Percentiles rank a stretch among this genome's conserved stretches.
phyloP scores from a whole-genome alignment of 1,139 yeast species.

The Suhomyces wounanorum region DNA sequence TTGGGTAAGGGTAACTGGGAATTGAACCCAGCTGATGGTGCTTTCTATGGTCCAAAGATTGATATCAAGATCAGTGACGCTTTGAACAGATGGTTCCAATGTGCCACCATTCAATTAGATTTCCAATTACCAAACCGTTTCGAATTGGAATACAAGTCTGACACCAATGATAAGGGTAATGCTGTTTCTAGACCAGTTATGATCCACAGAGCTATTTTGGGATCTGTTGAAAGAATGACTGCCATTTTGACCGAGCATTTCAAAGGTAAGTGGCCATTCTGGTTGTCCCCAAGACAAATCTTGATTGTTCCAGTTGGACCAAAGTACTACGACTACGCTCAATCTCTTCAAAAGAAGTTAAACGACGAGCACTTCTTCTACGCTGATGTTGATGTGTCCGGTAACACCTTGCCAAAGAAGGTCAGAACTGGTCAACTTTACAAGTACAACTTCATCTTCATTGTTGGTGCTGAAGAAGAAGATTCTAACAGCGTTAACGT shows the following conservation, averaged over 20 bases:
- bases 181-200: constrained; percentile 75
- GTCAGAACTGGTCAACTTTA: constrained; percentile 92
- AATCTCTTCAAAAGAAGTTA: constrained; percentile 68
- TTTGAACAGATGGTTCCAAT: constrained; percentile 91
- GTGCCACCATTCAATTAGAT: constrained; percentile 97
- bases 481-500: constrained; percentile 76
- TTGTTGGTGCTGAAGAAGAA: constrained; percentile 95
- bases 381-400: constrained; percentile 89
- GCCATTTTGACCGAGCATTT: constrained; percentile 95
- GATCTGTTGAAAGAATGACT: constrained; percentile 97
- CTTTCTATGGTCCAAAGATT: constrained; percentile 98
- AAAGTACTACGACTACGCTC: constrained; percentile 86
- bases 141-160: constrained; percentile 81
- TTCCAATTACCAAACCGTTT: constrained; percentile 95
- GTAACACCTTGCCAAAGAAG: constrained; percentile 95
- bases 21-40: constrained; percentile 95
- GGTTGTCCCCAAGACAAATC: constrained; percentile 97
- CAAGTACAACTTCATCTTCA: constrained; percentile 90
- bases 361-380: constrained; percentile 68
- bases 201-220: constrained; percentile 98
- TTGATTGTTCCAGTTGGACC: constrained; percentile 95
- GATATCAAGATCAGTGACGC: constrained; percentile 93
- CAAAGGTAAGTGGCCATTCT: constrained; percentile 99
- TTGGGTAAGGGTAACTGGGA: constrained; percentile 85
- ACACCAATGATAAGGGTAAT: constrained; percentile 54